These are phyloP conservation scores for Annona squamosa DNA, from an alignment of 164 flowering plant species.

Conservation along the genomic window DNA sequence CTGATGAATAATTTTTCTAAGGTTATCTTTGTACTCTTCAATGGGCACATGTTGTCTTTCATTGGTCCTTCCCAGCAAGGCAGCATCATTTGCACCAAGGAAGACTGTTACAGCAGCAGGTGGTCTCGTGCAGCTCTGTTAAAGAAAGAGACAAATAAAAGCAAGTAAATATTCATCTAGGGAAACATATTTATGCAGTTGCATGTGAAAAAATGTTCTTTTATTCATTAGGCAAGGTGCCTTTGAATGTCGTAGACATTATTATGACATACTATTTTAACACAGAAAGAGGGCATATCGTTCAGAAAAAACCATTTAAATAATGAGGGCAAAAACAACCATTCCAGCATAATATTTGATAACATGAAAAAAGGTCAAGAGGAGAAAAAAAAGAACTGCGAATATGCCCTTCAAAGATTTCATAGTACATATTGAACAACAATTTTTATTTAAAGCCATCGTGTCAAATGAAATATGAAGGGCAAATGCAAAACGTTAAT, in stretches of 20 bases:
- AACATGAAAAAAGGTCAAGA: not conserved
- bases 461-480: not conserved
- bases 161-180: no score
- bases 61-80: constrained; percentile 55
- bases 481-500: not conserved
- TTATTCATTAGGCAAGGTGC: no score
- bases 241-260: no score
- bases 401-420: not conserved
- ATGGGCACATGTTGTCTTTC: constrained; percentile 76
- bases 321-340: no score
- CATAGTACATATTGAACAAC: not conserved
- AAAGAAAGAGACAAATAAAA: not conserved
- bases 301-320: no score
- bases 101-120: constrained; percentile 70
- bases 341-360: no score
- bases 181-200: no score
- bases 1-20: constrained; percentile 59
- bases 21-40: constrained; percentile 74
- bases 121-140: constrained; percentile 36
- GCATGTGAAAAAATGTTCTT: no score
- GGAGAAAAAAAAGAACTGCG: no score
- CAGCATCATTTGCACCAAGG: constrained; percentile 98
- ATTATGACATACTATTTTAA: no score
- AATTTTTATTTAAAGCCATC: no score
- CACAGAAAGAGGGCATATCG: no score